phyloP scores from a whole-genome alignment of 192 early-diverging fungal genomes.

The Linnemannia exigua region DNA sequence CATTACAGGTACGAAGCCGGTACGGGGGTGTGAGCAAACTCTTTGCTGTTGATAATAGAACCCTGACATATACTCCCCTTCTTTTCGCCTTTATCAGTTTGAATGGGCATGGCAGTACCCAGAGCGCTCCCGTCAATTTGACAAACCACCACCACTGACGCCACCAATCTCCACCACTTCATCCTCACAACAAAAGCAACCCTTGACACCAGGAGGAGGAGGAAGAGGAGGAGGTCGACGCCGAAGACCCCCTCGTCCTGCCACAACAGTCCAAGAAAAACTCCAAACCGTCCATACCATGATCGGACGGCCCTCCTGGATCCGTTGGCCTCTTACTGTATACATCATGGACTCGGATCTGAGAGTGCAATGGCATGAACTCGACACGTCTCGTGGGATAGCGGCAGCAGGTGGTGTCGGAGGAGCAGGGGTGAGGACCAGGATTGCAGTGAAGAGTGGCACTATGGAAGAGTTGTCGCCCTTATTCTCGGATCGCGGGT shows the following conservation, averaged over 20 bases:
- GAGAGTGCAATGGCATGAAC: not conserved
- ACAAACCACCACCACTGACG: not conserved
- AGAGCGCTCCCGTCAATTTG: conserved; percentile 48
- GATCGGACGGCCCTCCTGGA: conserved; percentile 30
- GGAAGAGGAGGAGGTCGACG: not conserved
- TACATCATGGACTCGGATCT: conserved; percentile 29
- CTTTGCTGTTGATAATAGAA: too few species aligned
- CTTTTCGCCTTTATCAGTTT: conserved; percentile 9
- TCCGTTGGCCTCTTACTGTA: conserved; percentile 38
- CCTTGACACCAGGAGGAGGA: not conserved
- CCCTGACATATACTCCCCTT: not conserved
- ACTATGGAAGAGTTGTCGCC: conserved; percentile 14
- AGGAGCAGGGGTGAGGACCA: not conserved
- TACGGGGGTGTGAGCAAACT: too few species aligned
- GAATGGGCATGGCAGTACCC: conserved; percentile 55
- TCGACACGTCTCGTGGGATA: not conserved
- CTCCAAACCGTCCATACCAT: conserved; percentile 19
- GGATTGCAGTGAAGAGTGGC: conserved; percentile 10
- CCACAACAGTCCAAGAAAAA: conserved; percentile 24
- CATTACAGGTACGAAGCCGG: conserved; percentile 30
- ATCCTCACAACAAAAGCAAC: not conserved
- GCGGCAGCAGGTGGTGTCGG: not conserved
- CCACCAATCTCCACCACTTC: not conserved
- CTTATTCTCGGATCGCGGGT: conserved; percentile 17
- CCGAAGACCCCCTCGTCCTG: not conserved